Conservation (phyloP, 176 grass and related monocot species). For the Alopecurus myosuroides region DNA sequence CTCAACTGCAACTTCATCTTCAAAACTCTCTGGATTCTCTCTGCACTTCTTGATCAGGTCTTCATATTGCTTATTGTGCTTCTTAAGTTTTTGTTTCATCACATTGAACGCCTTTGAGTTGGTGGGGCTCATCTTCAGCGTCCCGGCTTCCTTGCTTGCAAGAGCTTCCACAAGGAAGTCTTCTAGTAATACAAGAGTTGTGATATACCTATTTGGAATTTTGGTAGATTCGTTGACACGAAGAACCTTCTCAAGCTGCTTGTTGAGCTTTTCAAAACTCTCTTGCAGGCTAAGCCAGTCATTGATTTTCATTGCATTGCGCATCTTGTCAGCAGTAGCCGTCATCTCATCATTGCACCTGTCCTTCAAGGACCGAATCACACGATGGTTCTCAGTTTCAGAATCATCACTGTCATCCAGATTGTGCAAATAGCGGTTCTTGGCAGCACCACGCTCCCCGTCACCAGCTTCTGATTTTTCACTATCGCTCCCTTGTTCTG, state of each 20-base stretch:
- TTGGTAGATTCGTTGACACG: constrained; percentile 80
- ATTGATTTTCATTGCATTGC: constrained; percentile 94
- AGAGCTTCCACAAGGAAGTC: constrained; percentile 72
- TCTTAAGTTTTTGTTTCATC: constrained; percentile 88
- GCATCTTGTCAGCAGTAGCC: constrained; percentile 78
- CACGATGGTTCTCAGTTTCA: constrained; percentile 46
- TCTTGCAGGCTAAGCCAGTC: constrained; percentile 88
- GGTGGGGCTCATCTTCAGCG: constrained; percentile 93
- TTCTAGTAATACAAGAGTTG: constrained; percentile 72
- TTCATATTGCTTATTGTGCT: constrained; percentile 92
- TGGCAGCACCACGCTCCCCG: background rate
- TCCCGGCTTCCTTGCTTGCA: constrained; percentile 87
- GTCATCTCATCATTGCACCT: constrained; percentile 88
- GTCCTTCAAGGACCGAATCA: constrained; percentile 72
- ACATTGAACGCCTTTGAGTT: constrained; percentile 61
- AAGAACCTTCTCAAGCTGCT: constrained; percentile 91
- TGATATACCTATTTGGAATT: constrained; percentile 70
- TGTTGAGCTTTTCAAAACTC: constrained; percentile 95
- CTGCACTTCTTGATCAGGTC: constrained; percentile 63
- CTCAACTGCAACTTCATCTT: constrained; percentile 40
- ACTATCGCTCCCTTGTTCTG: constrained; percentile 41
- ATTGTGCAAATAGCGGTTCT: constrained; percentile 48
- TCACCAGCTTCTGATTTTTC: constrained; percentile 17
- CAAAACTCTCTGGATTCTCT: constrained; percentile 59
- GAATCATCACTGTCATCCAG: constrained; percentile 73